Evolutionary conservation across 306 rosid genomes (phyloP).

Genomic region (Inga laurina): DNA sequence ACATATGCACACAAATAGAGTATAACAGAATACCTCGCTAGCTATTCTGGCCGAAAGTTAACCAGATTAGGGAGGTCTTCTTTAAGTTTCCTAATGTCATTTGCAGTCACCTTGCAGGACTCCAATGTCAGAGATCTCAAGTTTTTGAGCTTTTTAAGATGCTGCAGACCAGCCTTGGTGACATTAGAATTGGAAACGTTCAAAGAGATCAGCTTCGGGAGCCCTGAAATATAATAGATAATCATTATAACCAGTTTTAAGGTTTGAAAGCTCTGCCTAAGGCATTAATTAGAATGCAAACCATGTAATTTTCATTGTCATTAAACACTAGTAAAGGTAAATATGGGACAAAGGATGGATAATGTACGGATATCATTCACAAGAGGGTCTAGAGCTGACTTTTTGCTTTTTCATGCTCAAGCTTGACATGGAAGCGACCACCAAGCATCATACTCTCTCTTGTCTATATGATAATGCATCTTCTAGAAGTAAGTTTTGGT

Average conservation of each 20-base stretch:
- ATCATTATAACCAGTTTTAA: background rate
- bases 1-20: slow-evolving; percentile 13
- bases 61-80: slow-evolving; percentile 78
- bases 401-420: background rate
- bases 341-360: background rate
- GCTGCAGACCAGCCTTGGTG: slow-evolving; percentile 68
- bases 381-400: background rate
- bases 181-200: slow-evolving; percentile 75
- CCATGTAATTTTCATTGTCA: background rate
- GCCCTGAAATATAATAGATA: slow-evolving; percentile 56
- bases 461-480: no score
- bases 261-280: background rate
- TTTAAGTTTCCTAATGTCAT: slow-evolving; percentile 80
- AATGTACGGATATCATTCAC: background rate
- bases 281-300: background rate
- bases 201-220: slow-evolving; percentile 72
- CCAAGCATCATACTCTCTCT: background rate
- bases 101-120: slow-evolving; percentile 78
- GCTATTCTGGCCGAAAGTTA: slow-evolving; percentile 83
- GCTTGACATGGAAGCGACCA: background rate
- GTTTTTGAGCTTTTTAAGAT: slow-evolving; percentile 75
- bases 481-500: no score
- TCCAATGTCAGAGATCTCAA: slow-evolving; percentile 85
- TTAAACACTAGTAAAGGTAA: background rate
- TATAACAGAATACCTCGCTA: slow-evolving; percentile 6